Evolutionary conservation across 176 grass and related monocot genomes (phyloP).

Genomic region (Aegilops longissima): DNA sequence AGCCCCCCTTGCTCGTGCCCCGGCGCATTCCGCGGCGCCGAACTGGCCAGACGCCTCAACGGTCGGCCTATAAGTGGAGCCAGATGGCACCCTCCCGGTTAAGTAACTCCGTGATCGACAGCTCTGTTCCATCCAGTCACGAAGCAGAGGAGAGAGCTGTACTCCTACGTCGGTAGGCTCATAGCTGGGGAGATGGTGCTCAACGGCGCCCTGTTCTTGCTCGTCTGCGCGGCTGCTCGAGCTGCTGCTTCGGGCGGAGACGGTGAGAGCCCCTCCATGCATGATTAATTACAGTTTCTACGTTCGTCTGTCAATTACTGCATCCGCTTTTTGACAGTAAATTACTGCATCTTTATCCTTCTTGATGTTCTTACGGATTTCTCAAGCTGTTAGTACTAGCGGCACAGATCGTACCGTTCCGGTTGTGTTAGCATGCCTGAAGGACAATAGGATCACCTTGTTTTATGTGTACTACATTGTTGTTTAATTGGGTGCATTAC

Average conservation of each 20-base stretch:
- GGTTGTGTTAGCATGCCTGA: too few species aligned
- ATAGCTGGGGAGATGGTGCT: conserved; percentile 9
- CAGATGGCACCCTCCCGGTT: not conserved
- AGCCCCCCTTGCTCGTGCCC: too few species aligned
- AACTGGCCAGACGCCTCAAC: not conserved
- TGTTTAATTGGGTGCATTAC: too few species aligned
- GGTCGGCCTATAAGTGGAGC: not conserved
- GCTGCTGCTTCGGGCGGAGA: conserved; percentile 3
- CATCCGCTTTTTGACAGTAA: too few species aligned
- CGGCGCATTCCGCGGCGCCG: not conserved
- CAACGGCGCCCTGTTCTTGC: conserved; percentile 19
- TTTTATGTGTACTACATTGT: too few species aligned
- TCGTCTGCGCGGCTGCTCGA: conserved; percentile 10
- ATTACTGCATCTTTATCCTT: too few species aligned
- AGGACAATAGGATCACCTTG: too few species aligned
- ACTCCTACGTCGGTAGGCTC: not conserved
- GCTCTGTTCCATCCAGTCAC: not conserved
- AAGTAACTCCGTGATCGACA: not conserved
- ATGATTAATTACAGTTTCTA: not conserved
- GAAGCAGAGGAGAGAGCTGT: not conserved
- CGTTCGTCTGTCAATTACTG: too few species aligned
- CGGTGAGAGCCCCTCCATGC: conserved; percentile 13
- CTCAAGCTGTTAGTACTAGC: too few species aligned
- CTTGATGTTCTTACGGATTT: too few species aligned
- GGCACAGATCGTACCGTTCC: too few species aligned